Percentiles rank a stretch among this genome's conserved stretches.
Conservation (phyloP, 2,329 filamentous ascomycete species). For the Phoma herbarum region DNA sequence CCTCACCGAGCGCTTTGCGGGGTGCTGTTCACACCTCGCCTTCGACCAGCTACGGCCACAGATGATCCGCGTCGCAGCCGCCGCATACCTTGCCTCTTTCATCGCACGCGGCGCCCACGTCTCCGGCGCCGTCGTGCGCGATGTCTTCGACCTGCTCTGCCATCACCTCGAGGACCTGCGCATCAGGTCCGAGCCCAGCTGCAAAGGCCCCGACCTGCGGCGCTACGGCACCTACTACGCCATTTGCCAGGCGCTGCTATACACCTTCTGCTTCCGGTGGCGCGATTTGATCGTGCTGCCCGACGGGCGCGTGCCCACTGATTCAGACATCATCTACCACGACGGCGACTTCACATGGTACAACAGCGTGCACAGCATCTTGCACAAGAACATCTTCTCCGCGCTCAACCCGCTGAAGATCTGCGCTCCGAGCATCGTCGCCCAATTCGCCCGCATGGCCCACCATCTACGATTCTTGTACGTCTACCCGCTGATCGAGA, state of each 20-base stretch:
- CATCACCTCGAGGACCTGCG: slow-evolving; percentile 79
- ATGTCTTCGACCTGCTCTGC: slow-evolving; percentile 81
- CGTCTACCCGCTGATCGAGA: slow-evolving; percentile 85
- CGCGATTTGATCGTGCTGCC: slow-evolving; percentile 77
- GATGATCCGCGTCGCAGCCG: slow-evolving; percentile 81
- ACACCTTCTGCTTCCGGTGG: slow-evolving; percentile 99
- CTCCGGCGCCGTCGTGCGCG: slow-evolving; percentile 76
- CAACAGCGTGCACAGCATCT: slow-evolving; percentile 73
- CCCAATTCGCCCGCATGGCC: slow-evolving; percentile 88
- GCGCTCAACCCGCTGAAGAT: slow-evolving; percentile 95
- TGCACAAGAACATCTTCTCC: slow-evolving; percentile 82
- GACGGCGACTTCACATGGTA: slow-evolving; percentile 81
- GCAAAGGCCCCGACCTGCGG: slow-evolving; percentile 84
- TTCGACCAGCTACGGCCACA: slow-evolving; percentile 71
- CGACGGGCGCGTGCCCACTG: slow-evolving; percentile 52
- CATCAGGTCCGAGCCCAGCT: slow-evolving; percentile 73
- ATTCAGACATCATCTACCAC: slow-evolving; percentile 67
- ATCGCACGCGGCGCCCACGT: slow-evolving; percentile 89
- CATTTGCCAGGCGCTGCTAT: slow-evolving; percentile 86
- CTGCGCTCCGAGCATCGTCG: slow-evolving; percentile 87
- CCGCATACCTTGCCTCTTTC: slow-evolving; percentile 93
- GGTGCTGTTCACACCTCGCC: slow-evolving; percentile 76
- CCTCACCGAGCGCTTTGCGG: slow-evolving; percentile 83
- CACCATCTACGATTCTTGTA: slow-evolving; percentile 89
- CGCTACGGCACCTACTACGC: slow-evolving; percentile 88